Evolutionary conservation across 768 basidiomycete species (phyloP), one percentile per base, ranked within the genome.

Genomic region (Russula dissimulans): DNA sequence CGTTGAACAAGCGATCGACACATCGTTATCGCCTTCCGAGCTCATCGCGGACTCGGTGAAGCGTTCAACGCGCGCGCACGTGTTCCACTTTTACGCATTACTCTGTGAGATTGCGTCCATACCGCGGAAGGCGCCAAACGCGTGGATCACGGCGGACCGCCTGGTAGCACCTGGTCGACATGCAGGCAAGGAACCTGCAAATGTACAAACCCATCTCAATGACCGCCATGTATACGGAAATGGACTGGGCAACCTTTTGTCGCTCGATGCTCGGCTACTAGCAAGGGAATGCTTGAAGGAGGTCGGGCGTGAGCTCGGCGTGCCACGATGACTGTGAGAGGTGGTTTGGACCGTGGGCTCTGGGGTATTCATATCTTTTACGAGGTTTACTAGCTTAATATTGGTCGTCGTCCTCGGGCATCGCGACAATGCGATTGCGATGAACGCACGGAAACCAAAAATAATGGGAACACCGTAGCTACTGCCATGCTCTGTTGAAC

Each of bases 51-150:
- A 91, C 60, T 81, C 87, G 0, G 81, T 87, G 12, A 83, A 82
- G 65, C 82, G 89, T 1, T 94, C 94, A 1, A 71, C 83, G 0
- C 78, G 83, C 15, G 92, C 88, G 0, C 94, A 95, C 67, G 74
- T 98, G 11, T 95, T 95, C 78, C 85, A 93, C 68, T 85, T 95
- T 59, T 95, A 95, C 68, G 75, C 82, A 0, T 73, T 89, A 2
- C 71, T 97, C 4, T 87, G 88, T 65, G 85, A 92, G 66, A 86
- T 95, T 49, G 85, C 81, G 8, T 83, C 91, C 2, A 80, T 86
- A 57, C 82, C 87, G 0, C 76, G 84, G 32, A 81, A 79, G 65
- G 77, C 84, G 12, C 89, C 92, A 0, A 77, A 80, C 2, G 79
- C 83, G 11, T 92, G 88, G 86, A 72, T 89, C 11, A 32, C 69